Evolutionary conservation across 106 monocot genomes (phyloP), one percentile per base, ranked within the genome.

Genomic region (Dendrobium nobile): DNA sequence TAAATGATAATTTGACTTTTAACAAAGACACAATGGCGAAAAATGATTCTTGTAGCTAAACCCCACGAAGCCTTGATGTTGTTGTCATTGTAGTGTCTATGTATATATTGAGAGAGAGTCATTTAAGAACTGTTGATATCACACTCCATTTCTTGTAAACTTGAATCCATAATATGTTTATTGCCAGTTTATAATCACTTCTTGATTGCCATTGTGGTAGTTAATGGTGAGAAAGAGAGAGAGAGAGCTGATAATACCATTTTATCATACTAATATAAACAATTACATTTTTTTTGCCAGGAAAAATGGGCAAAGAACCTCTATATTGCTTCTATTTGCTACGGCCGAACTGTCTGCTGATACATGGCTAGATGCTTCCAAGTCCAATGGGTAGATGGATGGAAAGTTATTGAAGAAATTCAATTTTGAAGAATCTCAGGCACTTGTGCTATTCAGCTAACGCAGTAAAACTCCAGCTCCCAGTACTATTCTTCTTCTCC

Each of bases 241-340:
- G 45, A 5, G 44, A n/a, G 44, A 13, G 51, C 10, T 37, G 10
- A 51, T 3, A 13, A 13, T 0, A 51, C 51, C 3, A 51, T 51
- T 51, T 51, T 51, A 13, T 51, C 15, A 51, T 51, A 51, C 51
- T 51, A 51, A 51, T 15, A 11, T 15, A 61, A 22, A 22, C 61
- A 61, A 37, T 70, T 3, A 11, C 33, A 7, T 20, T 70, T 70
- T 70, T 74, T 1, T 20, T 56, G 80, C 54, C 82, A 92, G 92
- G 92, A 92, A 74, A 92, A 92, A 83, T 92, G 92, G 92, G 88
- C 86, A 6, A 90, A 90, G 80, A 93, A 93, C 75, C 86, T 93
- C 9, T 93, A 93, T 31, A 86, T 93, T 40, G 90, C 90, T 56
- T 90, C 93, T 7, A 87, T 93, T 15, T 90, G 93, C 83, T 93